A percentile compares a stretch with the other conserved stretches of the same genome.
phyloP scores from a whole-genome alignment of 1,139 yeast species.

The Candida pseudocylindracea region DNA sequence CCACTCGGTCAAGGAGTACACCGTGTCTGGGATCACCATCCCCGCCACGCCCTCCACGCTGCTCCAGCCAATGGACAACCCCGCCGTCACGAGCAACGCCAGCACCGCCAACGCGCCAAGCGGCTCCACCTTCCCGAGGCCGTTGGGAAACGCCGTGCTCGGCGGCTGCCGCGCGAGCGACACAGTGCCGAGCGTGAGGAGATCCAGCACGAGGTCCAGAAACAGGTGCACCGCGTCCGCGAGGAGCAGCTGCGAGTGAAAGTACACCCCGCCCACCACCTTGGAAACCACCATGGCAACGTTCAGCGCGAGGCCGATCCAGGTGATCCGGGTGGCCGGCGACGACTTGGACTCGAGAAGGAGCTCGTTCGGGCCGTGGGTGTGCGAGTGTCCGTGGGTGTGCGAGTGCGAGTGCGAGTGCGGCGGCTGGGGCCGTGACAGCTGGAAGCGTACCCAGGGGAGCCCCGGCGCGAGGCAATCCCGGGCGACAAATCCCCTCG shows the following conservation, averaged over 20 bases:
- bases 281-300: slow-evolving; percentile 73
- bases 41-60: slow-evolving; percentile 53
- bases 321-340: slow-evolving; percentile 85
- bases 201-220: slow-evolving; percentile 76
- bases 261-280: slow-evolving; percentile 71
- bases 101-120: slow-evolving; percentile 81
- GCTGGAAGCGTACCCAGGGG: too few species aligned
- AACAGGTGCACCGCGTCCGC: slow-evolving; percentile 92
- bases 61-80: slow-evolving; percentile 79
- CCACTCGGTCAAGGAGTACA: slow-evolving; percentile 17
- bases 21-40: slow-evolving; percentile 31
- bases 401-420: background rate
- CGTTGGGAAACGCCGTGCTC: slow-evolving; percentile 48
- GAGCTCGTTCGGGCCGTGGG: slow-evolving; percentile 16
- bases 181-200: slow-evolving; percentile 75
- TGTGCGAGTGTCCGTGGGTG: background rate
- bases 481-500: too few species aligned
- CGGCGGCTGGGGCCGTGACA: too few species aligned
- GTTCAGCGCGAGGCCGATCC: slow-evolving; percentile 74
- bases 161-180: slow-evolving; percentile 55
- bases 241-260: slow-evolving; percentile 82
- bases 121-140: slow-evolving; percentile 85
- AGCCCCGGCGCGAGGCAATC: too few species aligned
- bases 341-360: slow-evolving; percentile 19
- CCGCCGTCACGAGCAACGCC: slow-evolving; percentile 64